Evolutionary conservation across 768 basidiomycete genomes (phyloP).

Genomic region (Pleurotus pulmonarius): DNA sequence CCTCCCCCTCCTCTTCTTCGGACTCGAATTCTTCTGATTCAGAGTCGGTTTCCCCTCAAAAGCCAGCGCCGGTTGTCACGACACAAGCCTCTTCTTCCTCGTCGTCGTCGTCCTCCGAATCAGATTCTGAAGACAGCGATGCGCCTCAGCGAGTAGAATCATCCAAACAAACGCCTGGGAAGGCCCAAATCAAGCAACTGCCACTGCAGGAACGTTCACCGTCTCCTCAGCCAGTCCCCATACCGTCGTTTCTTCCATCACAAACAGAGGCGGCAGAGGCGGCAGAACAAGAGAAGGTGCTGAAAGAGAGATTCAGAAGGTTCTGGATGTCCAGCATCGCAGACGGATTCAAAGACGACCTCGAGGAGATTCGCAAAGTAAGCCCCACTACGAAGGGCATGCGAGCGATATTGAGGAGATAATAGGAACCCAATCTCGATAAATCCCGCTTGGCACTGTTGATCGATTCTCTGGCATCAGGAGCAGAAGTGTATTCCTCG

Average conservation of each 20-base stretch:
- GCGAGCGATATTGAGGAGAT: no score
- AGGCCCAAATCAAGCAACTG: conserved; percentile 10
- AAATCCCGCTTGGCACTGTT: conserved; percentile 66
- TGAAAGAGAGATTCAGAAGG: conserved; percentile 70
- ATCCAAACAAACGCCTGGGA: conserved; percentile 13
- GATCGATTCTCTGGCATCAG: conserved; percentile 79
- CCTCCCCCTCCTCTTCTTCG: conserved; percentile 40
- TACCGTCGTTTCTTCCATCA: conserved; percentile 59
- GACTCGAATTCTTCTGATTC: conserved; percentile 23
- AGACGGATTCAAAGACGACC: conserved; percentile 78
- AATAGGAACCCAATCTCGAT: conserved; percentile 61
- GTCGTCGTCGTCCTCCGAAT: conserved; percentile 19
- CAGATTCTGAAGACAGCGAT: conserved; percentile 18
- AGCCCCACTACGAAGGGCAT: conserved; percentile 13
- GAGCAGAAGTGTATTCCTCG: conserved; percentile 65
- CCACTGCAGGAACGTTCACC: conserved; percentile 34
- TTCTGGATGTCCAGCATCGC: conserved; percentile 87
- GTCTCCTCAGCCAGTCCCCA: conserved; percentile 37
- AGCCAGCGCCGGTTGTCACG: background rate
- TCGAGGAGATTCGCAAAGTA: conserved; percentile 83
- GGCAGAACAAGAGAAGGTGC: conserved; percentile 40
- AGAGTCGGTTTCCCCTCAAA: background rate
- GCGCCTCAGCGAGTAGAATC: conserved; percentile 4
- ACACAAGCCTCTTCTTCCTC: conserved; percentile 9
- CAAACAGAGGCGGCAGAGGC: conserved; percentile 22